phyloP scores from a whole-genome alignment of 2,329 filamentous ascomycete genomes.

The Botrytis fragariae region DNA sequence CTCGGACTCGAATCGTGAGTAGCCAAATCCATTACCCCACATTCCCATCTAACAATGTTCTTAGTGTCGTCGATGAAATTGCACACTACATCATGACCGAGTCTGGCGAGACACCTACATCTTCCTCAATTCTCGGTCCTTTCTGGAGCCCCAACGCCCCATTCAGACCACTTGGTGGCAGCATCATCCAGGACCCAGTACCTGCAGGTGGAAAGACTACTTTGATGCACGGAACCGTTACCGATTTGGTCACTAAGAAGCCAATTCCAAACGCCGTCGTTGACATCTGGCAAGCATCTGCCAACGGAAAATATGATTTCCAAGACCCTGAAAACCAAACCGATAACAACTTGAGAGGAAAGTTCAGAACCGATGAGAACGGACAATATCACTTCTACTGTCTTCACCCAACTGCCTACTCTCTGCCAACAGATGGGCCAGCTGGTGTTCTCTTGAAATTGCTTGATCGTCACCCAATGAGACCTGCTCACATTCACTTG shows the following conservation, averaged over 20 bases:
- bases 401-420: slow-evolving; percentile 46
- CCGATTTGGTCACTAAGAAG: slow-evolving; percentile 41
- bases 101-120: slow-evolving; percentile 27
- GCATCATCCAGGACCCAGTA: slow-evolving; percentile 53
- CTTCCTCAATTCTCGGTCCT: slow-evolving; percentile 78
- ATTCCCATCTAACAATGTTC: background rate
- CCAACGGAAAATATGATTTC: slow-evolving; percentile 58
- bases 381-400: slow-evolving; percentile 54
- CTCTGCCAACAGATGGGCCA: slow-evolving; percentile 49
- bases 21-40: background rate
- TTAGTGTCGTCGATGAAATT: slow-evolving; percentile 59
- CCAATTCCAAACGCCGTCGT: slow-evolving; percentile 48
- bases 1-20: slow-evolving; percentile 70
- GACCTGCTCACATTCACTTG: slow-evolving; percentile 58
- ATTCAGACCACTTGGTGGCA: slow-evolving; percentile 64
- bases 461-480: slow-evolving; percentile 55
- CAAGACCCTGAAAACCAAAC: slow-evolving; percentile 59
- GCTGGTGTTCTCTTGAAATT: slow-evolving; percentile 51
- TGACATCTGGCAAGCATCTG: slow-evolving; percentile 64
- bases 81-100: slow-evolving; percentile 31
- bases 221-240: slow-evolving; percentile 57
- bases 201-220: slow-evolving; percentile 53
- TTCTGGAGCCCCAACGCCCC: slow-evolving; percentile 79
- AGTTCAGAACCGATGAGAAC: slow-evolving; percentile 56
- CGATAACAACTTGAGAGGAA: slow-evolving; percentile 60